Evolutionary conservation across 2,329 filamentous ascomycete species (phyloP), one percentile per base, ranked within the genome.

Genomic region (Rutstroemia sp.): DNA sequence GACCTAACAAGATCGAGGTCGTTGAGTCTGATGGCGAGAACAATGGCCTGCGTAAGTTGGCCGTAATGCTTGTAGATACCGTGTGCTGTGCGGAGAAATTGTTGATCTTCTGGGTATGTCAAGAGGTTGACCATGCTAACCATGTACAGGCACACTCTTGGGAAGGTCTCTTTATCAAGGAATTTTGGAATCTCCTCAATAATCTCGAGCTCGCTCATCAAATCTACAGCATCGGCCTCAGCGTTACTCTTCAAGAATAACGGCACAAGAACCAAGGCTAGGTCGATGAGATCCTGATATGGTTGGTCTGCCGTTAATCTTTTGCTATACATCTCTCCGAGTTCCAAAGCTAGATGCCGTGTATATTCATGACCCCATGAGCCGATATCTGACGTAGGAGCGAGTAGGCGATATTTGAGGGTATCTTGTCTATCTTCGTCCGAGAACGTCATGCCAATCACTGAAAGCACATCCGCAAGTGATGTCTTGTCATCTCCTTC

Each of bases 321-420:
- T 73, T 91, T 92, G 70, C 84, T 88, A 70, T 95, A 96, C 62
- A 97, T 92, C 73, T 95, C 87, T 56, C 94, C 94, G 63, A 99
- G 94, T 75, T 99, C 92, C 59, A 99, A 78, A 25, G 94, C 92
- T 63, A 99, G 78, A 75, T 99, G 95, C 60, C 95, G 83, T 69
- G 95, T 91, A 72, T 99, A 99, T 78, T 99, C 94, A 72, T 99
- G 95, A 58, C 94, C 94, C 94, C 94, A 99, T 5, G 92, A 96
- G 57, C 86, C 88, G 68, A 99, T 90, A 72, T 99, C 94, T 71
- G 91, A 85, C 41, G 91, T 89, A 30, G 92, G 91, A 38, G 92
- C 87, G 59, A 96, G 80, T 51, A 99, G 80, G 63, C 94, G 86
- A 77, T 94, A 99, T 75, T 96, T 97, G 67, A 99, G 82, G 50